Evolutionary conservation across 1,284 basidiomycete genomes (phyloP).

Genomic region (Sanguinoderma infundibulare): DNA sequence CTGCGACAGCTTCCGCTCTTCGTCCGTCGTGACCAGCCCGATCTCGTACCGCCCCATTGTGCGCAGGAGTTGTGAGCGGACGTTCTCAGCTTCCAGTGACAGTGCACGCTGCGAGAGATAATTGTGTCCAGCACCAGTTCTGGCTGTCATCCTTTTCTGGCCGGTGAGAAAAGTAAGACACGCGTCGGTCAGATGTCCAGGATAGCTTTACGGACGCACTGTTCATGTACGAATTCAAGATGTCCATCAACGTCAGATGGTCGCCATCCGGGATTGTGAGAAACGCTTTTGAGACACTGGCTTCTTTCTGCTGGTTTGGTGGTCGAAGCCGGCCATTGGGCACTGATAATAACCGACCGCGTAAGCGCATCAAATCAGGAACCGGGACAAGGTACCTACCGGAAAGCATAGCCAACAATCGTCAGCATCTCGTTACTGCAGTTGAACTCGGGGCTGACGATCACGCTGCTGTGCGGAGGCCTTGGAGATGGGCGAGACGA

Average conservation of each 20-base stretch:
- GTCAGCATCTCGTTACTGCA: conserved; percentile 97
- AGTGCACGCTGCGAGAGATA: too few relatives aligned
- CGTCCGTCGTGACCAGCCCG: conserved; percentile 76
- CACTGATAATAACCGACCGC: too few relatives aligned
- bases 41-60: conserved; percentile 94
- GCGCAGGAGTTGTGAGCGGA: conserved; percentile 89
- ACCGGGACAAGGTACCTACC: too few relatives aligned
- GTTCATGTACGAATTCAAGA: too few relatives aligned
- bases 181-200: conserved; percentile 10
- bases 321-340: too few relatives aligned
- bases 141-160: conserved; percentile 76
- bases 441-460: conserved; percentile 92
- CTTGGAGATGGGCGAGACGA: conserved; percentile 96
- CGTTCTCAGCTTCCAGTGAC: conserved; percentile 93
- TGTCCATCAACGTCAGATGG: too few relatives aligned
- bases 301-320: conserved; percentile 93
- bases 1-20: too few relatives aligned
- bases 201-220: too few relatives aligned
- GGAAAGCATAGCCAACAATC: conserved; percentile 97
- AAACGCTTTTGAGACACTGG: conserved; percentile 97
- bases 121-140: conserved; percentile 95
- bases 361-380: too few relatives aligned
- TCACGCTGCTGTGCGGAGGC: conserved; percentile 96
- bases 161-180: background rate
- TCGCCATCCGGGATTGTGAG: too few relatives aligned